These are phyloP conservation scores for Termitomyces eurrhizus DNA, from an alignment of 768 basidiomycete species.

Conservation along the genomic window DNA sequence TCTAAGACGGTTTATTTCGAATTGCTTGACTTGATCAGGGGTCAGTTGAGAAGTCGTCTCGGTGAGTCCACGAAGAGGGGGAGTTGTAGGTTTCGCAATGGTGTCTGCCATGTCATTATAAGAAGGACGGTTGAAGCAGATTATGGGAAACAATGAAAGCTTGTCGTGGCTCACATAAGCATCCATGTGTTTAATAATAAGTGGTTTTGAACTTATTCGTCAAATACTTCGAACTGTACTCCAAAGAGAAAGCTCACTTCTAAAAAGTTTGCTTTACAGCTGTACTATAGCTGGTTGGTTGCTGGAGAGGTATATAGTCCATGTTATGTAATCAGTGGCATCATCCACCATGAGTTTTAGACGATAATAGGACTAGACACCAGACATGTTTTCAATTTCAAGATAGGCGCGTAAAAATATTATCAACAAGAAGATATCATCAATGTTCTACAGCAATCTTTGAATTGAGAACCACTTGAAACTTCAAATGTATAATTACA, in stretches of 20 bases:
- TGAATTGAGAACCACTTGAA: not conserved
- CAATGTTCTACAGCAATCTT: not conserved
- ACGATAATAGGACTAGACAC: too few species aligned
- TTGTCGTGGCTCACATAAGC: too few species aligned
- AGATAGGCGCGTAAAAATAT: not conserved
- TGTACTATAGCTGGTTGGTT: too few species aligned
- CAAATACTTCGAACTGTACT: too few species aligned
- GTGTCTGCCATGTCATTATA: constrained; percentile 21
- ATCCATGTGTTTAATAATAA: too few species aligned
- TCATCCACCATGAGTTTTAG: not conserved
- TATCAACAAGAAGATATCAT: not conserved
- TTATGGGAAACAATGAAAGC: not conserved
- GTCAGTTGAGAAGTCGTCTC: constrained; percentile 35
- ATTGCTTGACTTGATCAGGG: constrained; percentile 64
- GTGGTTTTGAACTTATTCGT: too few species aligned
- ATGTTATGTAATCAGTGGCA: not conserved
- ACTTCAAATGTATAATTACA: not conserved
- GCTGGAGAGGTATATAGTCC: not conserved
- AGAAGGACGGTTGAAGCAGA: not conserved
- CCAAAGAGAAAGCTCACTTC: too few species aligned
- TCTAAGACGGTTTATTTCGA: constrained; percentile 78
- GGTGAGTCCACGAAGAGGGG: constrained; percentile 27
- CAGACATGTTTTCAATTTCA: too few species aligned
- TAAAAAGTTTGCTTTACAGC: too few species aligned
- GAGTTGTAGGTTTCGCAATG: constrained; percentile 31